Base-by-base conservation (phyloP, 306 rosid genomes). In the Quercus berberidifolia region DNA sequence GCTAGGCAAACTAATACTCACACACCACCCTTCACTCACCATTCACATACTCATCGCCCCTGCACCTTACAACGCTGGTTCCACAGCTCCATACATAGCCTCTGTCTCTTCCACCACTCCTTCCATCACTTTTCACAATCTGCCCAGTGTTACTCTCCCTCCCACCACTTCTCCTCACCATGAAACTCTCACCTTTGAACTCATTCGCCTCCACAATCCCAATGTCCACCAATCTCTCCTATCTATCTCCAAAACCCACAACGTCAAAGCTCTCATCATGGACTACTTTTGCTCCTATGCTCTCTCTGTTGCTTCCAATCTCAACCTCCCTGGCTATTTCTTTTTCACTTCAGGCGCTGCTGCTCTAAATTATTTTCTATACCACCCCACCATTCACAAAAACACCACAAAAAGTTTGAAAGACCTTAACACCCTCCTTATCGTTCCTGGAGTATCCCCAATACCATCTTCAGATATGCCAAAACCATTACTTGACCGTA, bases 41-140 rank as follows among this genome's bases (percentile, higher is more conserved):
- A 55, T 87, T 52, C 84, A 78, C 35, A 43, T 88, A 43, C 85
- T 88, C 67, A 69, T 86, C 79, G 78, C 85, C 55, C 79, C 88
- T 1, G 86, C 83, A 6, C 84, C 91, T 31, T 83, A 74, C 49
- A 19, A 69, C 15, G 55, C 82, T 30, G 43, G 59, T 38, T 59
- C 89, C 46, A 89, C 79, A 0, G 30, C 76, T 4, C 56, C 69
- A 1, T 84, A 83, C 71, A 76, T 89, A 4, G 4, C 80, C 75
- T 3, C 86, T 6, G 58, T 79, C 75, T 52, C 88, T 7, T 19
- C 84, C 70, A 49, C 83, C 70, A 31, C 35, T 0, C 77, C 86
- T 5, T 75, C 90, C 64, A 80, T 83, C 43, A 80, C 68, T 28
- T 87, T 86, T 68, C 86, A 78, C 80, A 73, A 35, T 14, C 82